Evolutionary conservation across 495 filamentous ascomycete species (phyloP).

Genomic region (Baudoinia panamericana): DNA sequence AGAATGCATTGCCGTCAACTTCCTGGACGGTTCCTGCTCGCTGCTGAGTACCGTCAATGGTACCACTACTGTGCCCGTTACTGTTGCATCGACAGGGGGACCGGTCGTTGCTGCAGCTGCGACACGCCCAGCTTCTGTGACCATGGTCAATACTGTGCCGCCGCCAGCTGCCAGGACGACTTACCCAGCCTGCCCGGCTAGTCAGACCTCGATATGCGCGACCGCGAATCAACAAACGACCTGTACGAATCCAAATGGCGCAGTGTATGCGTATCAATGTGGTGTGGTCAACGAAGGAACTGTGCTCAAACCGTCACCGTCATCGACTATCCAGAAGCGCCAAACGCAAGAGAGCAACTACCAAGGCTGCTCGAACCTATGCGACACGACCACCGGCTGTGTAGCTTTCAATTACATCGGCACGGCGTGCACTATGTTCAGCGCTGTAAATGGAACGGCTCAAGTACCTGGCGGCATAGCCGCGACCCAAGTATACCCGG

Average conservation of each 20-base stretch:
- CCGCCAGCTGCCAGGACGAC: neutral
- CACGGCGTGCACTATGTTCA: conserved; percentile 12
- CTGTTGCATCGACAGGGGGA: neutral
- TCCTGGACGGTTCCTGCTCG: conserved; percentile 1
- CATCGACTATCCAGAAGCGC: conserved; percentile 1
- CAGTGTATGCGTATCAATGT: conserved; percentile 10
- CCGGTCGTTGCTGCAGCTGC: neutral
- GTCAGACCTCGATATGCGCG: neutral
- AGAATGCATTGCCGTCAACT: conserved; percentile 6
- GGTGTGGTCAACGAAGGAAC: conserved; percentile 8
- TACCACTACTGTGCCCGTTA: neutral
- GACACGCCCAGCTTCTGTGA: neutral
- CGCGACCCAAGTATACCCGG: conserved; percentile 1
- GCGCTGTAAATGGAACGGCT: conserved; percentile 1
- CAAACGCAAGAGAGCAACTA: conserved; percentile 3
- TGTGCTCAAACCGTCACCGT: conserved; percentile 8
- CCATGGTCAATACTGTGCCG: conserved; percentile 1
- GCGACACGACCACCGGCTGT: conserved; percentile 11
- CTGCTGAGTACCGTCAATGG: conserved; percentile 4
- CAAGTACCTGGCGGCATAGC: conserved; percentile 5
- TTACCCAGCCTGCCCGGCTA: conserved; percentile 5
- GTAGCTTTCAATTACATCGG: conserved; percentile 12
- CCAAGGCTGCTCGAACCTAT: conserved; percentile 7
- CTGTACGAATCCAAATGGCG: conserved; percentile 7
- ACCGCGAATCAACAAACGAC: conserved; percentile 3